These are phyloP conservation scores for Pelargonium australe DNA, from an alignment of 441 rosid genomes.

Conservation along the genomic window DNA sequence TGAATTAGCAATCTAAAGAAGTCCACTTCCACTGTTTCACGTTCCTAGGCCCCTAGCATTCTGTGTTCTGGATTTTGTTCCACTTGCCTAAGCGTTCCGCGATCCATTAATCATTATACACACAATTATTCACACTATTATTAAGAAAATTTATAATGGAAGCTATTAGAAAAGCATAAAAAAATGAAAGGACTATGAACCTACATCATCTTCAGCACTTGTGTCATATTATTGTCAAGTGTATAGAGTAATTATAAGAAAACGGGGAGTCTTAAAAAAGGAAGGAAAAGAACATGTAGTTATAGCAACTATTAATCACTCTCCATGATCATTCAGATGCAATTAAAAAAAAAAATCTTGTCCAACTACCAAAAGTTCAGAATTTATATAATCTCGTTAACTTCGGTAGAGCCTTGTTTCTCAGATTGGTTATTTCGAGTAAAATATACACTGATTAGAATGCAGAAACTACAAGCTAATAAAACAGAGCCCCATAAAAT, in stretches of 20 bases:
- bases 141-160: too few species aligned
- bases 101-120: too few species aligned
- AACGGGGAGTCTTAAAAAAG: not conserved
- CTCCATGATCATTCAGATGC: not conserved
- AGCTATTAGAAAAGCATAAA: too few species aligned
- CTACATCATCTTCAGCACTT: not conserved
- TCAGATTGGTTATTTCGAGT: conserved; percentile 9
- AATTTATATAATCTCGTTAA: conserved; percentile 2
- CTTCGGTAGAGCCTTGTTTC: not conserved
- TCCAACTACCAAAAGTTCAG: not conserved
- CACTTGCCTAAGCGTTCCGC: too few species aligned
- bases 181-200: not conserved
- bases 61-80: too few species aligned
- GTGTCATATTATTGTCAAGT: not conserved
- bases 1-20: too few species aligned
- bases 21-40: too few species aligned
- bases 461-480: not conserved
- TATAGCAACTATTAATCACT: not conserved
- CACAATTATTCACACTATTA: too few species aligned
- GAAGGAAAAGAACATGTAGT: not conserved
- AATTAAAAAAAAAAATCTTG: not conserved
- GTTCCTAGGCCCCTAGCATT: too few species aligned
- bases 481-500: not conserved
- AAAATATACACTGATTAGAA: not conserved
- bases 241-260: not conserved